phyloP scores from a whole-genome alignment of 75 land plant species.

The Picea glauca region DNA sequence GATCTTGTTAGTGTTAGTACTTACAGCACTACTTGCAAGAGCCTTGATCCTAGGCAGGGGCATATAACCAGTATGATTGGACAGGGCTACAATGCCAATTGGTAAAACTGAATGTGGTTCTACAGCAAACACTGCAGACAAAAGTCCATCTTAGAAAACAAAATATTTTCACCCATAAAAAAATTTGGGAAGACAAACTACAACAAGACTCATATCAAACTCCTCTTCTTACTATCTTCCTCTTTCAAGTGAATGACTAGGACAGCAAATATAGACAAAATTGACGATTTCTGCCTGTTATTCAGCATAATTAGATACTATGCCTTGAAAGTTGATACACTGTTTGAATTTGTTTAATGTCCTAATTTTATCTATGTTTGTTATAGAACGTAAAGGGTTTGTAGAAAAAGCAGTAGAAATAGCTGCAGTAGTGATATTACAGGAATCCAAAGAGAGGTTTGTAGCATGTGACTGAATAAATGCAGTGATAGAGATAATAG shows the following conservation, averaged over 20 bases:
- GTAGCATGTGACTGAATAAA: too few relatives aligned
- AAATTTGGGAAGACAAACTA: neutral
- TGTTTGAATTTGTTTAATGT: too few relatives aligned
- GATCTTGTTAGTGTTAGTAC: slow-evolving; percentile 6
- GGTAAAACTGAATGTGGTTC: slow-evolving; percentile 98
- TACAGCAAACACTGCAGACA: slow-evolving; percentile 74
- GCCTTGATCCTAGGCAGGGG: slow-evolving; percentile 72
- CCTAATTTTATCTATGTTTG: too few relatives aligned
- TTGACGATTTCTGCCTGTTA: neutral
- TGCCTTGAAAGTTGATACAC: too few relatives aligned
- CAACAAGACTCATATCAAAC: neutral
- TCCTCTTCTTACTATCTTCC: neutral
- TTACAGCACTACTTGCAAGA: slow-evolving; percentile 90
- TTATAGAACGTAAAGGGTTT: too few relatives aligned
- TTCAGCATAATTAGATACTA: neutral
- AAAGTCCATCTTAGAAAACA: neutral
- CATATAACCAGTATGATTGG: slow-evolving; percentile 67
- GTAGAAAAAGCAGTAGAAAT: too few relatives aligned
- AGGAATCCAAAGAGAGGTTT: too few relatives aligned
- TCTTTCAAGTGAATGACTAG: neutral
- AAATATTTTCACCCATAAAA: neutral
- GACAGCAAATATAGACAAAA: neutral
- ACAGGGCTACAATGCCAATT: slow-evolving; percentile 68
- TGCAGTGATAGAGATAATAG: neutral
- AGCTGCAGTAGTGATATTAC: too few relatives aligned